Evolutionary conservation across 352 stramenopile species (phyloP).

Genomic region (Phytopythium delawarense): DNA sequence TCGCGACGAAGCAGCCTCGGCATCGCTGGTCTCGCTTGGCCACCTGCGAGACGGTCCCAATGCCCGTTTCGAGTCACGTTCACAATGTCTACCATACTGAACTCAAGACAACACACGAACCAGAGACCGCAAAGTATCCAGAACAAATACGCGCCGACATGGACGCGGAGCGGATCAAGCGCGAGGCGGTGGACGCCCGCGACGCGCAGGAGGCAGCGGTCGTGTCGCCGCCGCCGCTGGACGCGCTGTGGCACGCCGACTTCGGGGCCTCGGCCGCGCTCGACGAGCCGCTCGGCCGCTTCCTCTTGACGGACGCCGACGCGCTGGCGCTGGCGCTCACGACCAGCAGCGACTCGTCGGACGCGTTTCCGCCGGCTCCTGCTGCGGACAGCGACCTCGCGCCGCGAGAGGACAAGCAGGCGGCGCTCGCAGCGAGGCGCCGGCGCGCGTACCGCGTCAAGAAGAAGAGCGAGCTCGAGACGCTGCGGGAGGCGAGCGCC

Average conservation of each 20-base stretch:
- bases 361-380: not conserved
- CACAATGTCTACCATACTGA: too few relatives aligned
- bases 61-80: too few relatives aligned
- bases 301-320: not conserved
- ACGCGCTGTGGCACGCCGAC: not conserved
- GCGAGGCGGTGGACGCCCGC: not conserved
- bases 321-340: not conserved
- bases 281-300: too few relatives aligned
- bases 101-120: too few relatives aligned
- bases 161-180: not conserved
- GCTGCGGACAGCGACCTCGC: not conserved
- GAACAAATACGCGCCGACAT: not conserved
- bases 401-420: not conserved
- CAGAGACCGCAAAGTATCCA: too few relatives aligned
- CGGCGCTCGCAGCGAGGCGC: constrained; percentile 5
- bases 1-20: too few relatives aligned
- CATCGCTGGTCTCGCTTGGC: too few relatives aligned
- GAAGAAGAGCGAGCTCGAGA: constrained; percentile 12
- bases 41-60: too few relatives aligned
- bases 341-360: not conserved
- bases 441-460: constrained; percentile 12
- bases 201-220: not conserved
- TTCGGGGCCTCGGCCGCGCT: not conserved
- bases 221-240: not conserved
- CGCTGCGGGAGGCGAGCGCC: constrained; percentile 10